Conservation (phyloP, 2,329 filamentous ascomycete genomes). For the Colletotrichum sp. region DNA sequence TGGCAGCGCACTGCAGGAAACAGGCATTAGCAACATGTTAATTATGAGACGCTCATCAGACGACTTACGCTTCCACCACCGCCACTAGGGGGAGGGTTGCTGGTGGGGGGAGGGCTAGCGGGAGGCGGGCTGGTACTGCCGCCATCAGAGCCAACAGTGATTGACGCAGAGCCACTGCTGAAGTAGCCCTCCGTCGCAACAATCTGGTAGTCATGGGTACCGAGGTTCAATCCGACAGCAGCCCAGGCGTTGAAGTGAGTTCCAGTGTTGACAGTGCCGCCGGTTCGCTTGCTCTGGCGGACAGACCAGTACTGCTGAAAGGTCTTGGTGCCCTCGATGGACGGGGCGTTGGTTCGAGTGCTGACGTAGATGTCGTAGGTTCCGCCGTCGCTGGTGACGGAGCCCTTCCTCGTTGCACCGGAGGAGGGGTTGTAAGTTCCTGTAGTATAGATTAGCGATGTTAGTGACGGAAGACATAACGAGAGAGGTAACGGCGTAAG, state of each 20-base stretch:
- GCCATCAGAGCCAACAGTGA: constrained; percentile 21
- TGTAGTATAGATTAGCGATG: not conserved
- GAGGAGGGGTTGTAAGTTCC: constrained; percentile 18
- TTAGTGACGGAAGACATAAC: not conserved
- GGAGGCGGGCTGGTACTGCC: constrained; percentile 5
- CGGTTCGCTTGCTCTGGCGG: constrained; percentile 52
- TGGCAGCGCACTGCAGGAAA: constrained; percentile 18
- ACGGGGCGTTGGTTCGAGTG: constrained; percentile 55
- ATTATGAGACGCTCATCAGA: rapidly evolving
- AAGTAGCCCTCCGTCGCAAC: constrained; percentile 55
- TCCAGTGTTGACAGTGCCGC: constrained; percentile 56
- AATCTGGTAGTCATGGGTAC: constrained; percentile 58
- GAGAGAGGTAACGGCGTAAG: too few species aligned
- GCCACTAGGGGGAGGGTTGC: not conserved
- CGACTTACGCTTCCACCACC: not conserved
- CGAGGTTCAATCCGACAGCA: constrained; percentile 51
- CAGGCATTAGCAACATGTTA: rapidly evolving
- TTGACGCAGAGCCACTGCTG: constrained; percentile 29
- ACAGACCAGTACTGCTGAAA: constrained; percentile 60
- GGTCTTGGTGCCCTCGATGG: constrained; percentile 57
- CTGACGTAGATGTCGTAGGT: constrained; percentile 57
- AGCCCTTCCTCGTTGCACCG: constrained; percentile 46
- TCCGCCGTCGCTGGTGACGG: constrained; percentile 54
- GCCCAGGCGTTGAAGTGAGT: constrained; percentile 62
- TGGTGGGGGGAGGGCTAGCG: constrained; percentile 1